phyloP scores from a whole-genome alignment of 2,329 filamentous ascomycete species.

The Paracamarosporium sp. region DNA sequence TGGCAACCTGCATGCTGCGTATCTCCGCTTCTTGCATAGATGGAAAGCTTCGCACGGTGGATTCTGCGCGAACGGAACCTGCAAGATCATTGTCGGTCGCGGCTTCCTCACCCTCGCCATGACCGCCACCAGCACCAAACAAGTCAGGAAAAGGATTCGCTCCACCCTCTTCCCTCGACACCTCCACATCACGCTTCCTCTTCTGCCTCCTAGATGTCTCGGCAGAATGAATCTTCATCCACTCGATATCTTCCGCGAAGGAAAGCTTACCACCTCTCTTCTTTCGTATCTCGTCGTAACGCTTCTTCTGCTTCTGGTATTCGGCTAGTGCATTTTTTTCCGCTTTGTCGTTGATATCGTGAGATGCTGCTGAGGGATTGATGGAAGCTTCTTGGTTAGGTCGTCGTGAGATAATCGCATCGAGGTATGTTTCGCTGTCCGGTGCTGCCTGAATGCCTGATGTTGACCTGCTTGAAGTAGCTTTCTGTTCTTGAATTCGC shows the following conservation, averaged over 20 bases:
- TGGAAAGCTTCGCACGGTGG: background rate
- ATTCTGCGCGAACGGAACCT: constrained; percentile 21
- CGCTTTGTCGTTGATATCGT: background rate
- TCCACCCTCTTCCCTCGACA: constrained; percentile 15
- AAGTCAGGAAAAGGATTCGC: constrained; percentile 20
- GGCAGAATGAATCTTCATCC: constrained; percentile 28
- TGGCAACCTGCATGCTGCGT: constrained; percentile 34
- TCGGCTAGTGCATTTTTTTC: constrained; percentile 10
- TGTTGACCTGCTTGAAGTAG: constrained; percentile 1
- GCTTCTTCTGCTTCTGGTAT: constrained; percentile 25
- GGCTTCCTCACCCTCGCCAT: constrained; percentile 11
- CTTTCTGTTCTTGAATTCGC: constrained; percentile 7
- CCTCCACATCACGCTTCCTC: constrained; percentile 17
- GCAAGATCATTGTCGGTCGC: constrained; percentile 4
- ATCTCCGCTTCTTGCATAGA: constrained; percentile 37
- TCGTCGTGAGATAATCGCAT: constrained; percentile 11
- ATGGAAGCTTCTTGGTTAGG: background rate
- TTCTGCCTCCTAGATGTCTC: constrained; percentile 27
- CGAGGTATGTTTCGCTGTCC: constrained; percentile 20
- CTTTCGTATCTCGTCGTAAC: constrained; percentile 27
- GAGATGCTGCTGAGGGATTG: background rate
- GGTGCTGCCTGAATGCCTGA: background rate
- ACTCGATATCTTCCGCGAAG: constrained; percentile 37
- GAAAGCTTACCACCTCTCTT: constrained; percentile 23
- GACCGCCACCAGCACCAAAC: background rate